Evolutionary conservation across 2,329 filamentous ascomycete species (phyloP).

Genomic region (Cladophialophora carrionii): DNA sequence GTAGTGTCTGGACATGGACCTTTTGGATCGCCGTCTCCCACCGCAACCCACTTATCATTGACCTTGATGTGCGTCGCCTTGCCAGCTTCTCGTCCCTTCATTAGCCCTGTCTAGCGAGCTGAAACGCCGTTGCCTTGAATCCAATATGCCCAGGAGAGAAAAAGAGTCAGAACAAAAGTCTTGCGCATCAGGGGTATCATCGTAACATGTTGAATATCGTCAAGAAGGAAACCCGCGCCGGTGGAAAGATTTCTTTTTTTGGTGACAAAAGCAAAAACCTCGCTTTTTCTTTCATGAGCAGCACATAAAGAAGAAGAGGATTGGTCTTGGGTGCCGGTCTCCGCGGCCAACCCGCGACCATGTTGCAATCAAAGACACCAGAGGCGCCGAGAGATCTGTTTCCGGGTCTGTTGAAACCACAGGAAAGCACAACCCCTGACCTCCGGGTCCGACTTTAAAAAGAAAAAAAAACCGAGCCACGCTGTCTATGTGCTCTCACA

Average conservation of each 20-base stretch:
- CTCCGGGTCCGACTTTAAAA: conserved; percentile 2
- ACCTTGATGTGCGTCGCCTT: not conserved
- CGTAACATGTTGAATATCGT: conserved; percentile 38
- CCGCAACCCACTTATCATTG: not conserved
- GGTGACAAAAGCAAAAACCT: conserved; percentile 17
- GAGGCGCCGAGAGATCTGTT: conserved; percentile 5
- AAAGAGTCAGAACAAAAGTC: conserved; percentile 22
- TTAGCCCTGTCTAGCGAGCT: conserved; percentile 24
- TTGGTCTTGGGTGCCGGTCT: not conserved
- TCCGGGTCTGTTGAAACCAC: conserved; percentile 35
- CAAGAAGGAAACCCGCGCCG: conserved; percentile 34
- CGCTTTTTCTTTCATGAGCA: conserved; percentile 20
- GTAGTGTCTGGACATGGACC: not conserved
- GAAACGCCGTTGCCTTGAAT: conserved; percentile 29
- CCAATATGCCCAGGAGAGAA: conserved; percentile 14
- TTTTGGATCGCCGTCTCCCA: not conserved
- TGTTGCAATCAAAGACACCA: conserved; percentile 11
- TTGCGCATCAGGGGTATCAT: conserved; percentile 35
- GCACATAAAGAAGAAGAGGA: not conserved
- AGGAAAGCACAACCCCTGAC: conserved; percentile 18
- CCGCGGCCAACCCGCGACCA: conserved; percentile 5
- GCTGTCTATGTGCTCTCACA: conserved; percentile 11
- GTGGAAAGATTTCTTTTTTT: conserved; percentile 16
- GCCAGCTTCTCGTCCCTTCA: conserved; percentile 1
- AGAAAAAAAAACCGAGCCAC: conserved; percentile 1